Evolutionary conservation across 139 green algal species (phyloP).

Genomic region (Tetraselmis striata): DNA sequence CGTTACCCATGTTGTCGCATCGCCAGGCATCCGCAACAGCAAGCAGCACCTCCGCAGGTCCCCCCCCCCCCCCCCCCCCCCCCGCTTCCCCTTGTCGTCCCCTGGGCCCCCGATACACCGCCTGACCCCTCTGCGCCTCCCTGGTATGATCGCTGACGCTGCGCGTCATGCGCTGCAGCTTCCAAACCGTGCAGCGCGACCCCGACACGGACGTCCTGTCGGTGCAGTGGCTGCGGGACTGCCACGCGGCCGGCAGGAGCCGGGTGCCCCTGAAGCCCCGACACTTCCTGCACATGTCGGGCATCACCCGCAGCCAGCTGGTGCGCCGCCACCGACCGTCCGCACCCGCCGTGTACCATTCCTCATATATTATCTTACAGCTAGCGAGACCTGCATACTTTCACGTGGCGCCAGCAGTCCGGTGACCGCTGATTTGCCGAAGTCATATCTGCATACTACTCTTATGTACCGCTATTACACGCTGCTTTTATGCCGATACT

Average conservation of each 20-base stretch:
- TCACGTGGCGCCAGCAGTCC: neutral
- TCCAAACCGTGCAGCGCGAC: neutral
- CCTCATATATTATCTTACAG: no score
- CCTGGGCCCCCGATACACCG: no score
- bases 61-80: no score
- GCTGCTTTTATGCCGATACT: neutral
- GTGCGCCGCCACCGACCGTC: neutral
- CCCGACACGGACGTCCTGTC: neutral
- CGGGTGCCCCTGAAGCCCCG: neutral
- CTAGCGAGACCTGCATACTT: neutral
- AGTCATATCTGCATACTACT: neutral
- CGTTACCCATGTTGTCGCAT: neutral
- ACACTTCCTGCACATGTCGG: neutral
- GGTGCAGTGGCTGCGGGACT: neutral
- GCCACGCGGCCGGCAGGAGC: neutral
- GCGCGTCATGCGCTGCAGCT: neutral
- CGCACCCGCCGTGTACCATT: no score
- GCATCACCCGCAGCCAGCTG: neutral
- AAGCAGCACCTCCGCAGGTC: neutral
- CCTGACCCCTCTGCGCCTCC: neutral
- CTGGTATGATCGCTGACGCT: neutral
- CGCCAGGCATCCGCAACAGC: neutral
- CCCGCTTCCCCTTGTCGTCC: neutral
- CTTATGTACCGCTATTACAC: neutral
- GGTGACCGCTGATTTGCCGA: neutral